Conservation (phyloP, 345 rosid genomes). For the Balakata baccata region DNA sequence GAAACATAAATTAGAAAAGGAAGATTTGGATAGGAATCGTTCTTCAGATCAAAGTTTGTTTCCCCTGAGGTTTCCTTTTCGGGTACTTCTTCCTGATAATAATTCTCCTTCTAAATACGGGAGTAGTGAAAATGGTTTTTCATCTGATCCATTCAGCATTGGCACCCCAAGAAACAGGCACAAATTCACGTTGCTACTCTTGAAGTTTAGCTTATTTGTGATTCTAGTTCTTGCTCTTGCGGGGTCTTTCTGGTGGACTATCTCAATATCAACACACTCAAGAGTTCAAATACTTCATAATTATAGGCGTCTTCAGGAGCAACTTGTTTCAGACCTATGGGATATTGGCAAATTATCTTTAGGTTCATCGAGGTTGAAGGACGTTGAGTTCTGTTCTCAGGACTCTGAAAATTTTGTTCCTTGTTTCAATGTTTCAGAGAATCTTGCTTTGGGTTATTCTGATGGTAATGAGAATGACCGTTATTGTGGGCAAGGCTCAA, state of each 20-base stretch:
- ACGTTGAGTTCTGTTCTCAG: constrained; percentile 63
- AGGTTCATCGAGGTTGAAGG: constrained; percentile 69
- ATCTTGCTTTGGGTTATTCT: constrained; percentile 48
- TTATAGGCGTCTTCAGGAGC: constrained; percentile 84
- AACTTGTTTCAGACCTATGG: constrained; percentile 78
- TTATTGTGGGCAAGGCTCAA: constrained; percentile 51
- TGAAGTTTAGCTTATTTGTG: constrained; percentile 69
- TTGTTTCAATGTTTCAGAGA: constrained; percentile 73
- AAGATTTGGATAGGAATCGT: constrained; percentile 52
- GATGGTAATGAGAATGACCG: constrained; percentile 62
- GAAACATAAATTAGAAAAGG: constrained; percentile 75
- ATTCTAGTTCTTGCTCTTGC: constrained; percentile 61
- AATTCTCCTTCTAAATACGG: constrained; percentile 59
- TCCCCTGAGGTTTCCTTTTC: constrained; percentile 56
- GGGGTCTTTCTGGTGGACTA: constrained; percentile 94
- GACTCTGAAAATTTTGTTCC: constrained; percentile 77
- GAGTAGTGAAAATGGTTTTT: constrained; percentile 52
- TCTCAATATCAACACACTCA: constrained; percentile 64
- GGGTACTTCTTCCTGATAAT: constrained; percentile 43
- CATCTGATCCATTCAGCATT: constrained; percentile 46
- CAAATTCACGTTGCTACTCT: constrained; percentile 47
- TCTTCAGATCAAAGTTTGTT: constrained; percentile 48
- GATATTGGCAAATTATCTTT: constrained; percentile 89
- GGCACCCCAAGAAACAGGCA: constrained; percentile 59
- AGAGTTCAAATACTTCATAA: constrained; percentile 72